Conservation (phyloP, 2,329 filamentous ascomycete genomes). For the Trichoderma arundinaceum region DNA sequence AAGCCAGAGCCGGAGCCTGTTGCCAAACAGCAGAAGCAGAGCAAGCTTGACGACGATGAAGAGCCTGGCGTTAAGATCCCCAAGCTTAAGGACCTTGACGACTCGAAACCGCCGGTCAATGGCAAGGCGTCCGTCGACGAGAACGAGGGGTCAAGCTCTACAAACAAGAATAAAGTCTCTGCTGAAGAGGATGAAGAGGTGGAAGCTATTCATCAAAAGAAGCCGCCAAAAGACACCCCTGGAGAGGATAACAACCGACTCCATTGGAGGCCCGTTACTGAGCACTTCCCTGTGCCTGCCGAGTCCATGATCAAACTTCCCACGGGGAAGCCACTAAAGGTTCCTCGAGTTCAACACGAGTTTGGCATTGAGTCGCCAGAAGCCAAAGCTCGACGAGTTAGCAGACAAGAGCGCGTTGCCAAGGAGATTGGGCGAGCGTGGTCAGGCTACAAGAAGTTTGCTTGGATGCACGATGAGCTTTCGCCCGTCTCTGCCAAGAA, state of each 20-base stretch:
- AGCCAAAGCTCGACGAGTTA: conserved; percentile 65
- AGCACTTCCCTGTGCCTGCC: conserved; percentile 77
- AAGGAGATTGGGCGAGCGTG: conserved; percentile 79
- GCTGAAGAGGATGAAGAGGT: conserved; percentile 9
- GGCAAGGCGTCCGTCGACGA: not conserved
- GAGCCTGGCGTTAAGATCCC: conserved; percentile 26
- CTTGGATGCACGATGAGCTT: conserved; percentile 88
- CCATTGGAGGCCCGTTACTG: conserved; percentile 76
- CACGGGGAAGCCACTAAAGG: conserved; percentile 68
- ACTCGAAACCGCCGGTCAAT: conserved; percentile 26
- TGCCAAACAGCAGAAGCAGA: conserved; percentile 6
- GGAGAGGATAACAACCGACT: conserved; percentile 41
- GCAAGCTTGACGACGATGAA: conserved; percentile 27
- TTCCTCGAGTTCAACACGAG: conserved; percentile 77
- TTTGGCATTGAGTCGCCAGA: conserved; percentile 70
- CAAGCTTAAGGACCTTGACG: conserved; percentile 29
- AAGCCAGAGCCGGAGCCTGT: conserved; percentile 11
- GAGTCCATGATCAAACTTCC: conserved; percentile 78
- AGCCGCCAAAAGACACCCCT: conserved; percentile 38
- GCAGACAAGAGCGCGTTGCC: conserved; percentile 71
- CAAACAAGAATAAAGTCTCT: not conserved
- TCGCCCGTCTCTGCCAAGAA: conserved; percentile 70
- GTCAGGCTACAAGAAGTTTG: conserved; percentile 78
- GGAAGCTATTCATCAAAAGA: conserved; percentile 37
- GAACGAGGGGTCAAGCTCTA: not conserved